Conservation (phyloP, 75 land plant species). For the Picea glauca region DNA sequence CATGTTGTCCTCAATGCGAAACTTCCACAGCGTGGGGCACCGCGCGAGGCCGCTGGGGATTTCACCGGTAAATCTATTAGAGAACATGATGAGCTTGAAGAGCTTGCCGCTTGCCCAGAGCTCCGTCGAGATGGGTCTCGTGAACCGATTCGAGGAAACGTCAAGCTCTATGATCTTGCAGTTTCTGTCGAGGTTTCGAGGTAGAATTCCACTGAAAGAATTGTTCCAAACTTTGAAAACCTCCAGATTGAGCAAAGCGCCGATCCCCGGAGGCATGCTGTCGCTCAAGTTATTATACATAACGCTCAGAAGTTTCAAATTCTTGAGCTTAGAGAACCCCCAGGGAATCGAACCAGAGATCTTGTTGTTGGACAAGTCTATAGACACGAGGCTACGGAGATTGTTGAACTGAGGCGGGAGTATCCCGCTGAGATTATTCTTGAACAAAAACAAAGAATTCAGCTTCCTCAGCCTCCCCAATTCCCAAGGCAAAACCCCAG, state of each 20-base stretch:
- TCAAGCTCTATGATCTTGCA: too few relatives aligned
- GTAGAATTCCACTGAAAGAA: conserved; percentile 55
- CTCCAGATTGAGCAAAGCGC: too few relatives aligned
- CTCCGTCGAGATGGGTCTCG: too few relatives aligned
- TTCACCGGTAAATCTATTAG: too few relatives aligned
- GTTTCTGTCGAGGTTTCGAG: conserved; percentile 50
- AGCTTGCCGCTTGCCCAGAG: too few relatives aligned
- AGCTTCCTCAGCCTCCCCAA: conserved; percentile 39
- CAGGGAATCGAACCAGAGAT: conserved; percentile 57
- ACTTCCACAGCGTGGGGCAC: too few relatives aligned
- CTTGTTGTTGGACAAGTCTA: conserved; percentile 59
- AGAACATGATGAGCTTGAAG: too few relatives aligned
- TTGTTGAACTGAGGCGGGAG: too few relatives aligned
- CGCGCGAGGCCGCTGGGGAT: too few relatives aligned
- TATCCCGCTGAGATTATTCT: conserved; percentile 39
- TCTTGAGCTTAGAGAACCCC: conserved; percentile 16
- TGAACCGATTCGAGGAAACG: too few relatives aligned
- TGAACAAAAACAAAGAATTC: conserved; percentile 48
- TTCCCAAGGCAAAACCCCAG: conserved; percentile 33
- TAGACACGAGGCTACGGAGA: conserved; percentile 16
- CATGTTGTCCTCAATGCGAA: too few relatives aligned
- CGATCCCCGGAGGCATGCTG: conserved; percentile 48
- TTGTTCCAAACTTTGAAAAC: conserved; percentile 59
- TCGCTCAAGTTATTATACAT: conserved; percentile 62
- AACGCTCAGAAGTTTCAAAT: conserved; percentile 40